Evolutionary conservation across 352 stramenopile species (phyloP).

Genomic region (Phytophthora uliginosa): DNA sequence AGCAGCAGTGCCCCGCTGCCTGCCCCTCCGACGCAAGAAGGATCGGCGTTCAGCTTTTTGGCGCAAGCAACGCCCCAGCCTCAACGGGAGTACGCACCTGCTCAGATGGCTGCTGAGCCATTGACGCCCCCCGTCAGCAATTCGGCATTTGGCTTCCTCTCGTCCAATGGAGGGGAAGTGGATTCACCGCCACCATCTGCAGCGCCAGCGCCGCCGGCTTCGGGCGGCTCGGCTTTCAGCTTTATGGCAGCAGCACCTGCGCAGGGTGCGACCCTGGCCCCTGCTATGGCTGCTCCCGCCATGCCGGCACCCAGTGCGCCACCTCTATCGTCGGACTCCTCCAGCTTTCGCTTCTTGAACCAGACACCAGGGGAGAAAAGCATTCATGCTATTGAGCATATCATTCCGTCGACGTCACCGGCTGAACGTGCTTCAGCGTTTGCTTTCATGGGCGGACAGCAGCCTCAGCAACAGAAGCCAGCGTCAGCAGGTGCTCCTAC

Average conservation of each 20-base stretch:
- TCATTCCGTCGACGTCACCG: constrained; percentile 30
- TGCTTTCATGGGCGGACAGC: constrained; percentile 49
- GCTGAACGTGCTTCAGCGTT: constrained; percentile 52
- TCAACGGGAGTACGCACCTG: constrained; percentile 28
- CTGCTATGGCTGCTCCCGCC: not conserved
- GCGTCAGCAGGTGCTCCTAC: constrained; percentile 15
- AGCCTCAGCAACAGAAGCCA: constrained; percentile 21
- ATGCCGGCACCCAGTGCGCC: constrained; percentile 40
- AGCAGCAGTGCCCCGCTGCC: constrained; percentile 49
- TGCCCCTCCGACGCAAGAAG: constrained; percentile 27
- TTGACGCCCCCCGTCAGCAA: constrained; percentile 41
- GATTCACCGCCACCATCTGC: constrained; percentile 20
- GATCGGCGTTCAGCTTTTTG: constrained; percentile 47
- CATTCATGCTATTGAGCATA: constrained; percentile 27
- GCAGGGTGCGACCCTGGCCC: not conserved
- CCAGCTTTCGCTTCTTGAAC: constrained; percentile 54
- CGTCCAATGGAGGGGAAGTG: constrained; percentile 31
- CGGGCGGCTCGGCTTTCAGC: constrained; percentile 27
- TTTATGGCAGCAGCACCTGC: constrained; percentile 27
- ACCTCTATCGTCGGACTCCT: constrained; percentile 38
- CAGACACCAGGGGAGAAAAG: constrained; percentile 11
- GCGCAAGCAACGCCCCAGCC: constrained; percentile 2
- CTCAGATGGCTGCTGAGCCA: constrained; percentile 34
- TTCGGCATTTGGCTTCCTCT: constrained; percentile 54
- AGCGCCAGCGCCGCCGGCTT: not conserved